phyloP scores from a whole-genome alignment of 345 rosid genomes.

The Brassica cretica region DNA sequence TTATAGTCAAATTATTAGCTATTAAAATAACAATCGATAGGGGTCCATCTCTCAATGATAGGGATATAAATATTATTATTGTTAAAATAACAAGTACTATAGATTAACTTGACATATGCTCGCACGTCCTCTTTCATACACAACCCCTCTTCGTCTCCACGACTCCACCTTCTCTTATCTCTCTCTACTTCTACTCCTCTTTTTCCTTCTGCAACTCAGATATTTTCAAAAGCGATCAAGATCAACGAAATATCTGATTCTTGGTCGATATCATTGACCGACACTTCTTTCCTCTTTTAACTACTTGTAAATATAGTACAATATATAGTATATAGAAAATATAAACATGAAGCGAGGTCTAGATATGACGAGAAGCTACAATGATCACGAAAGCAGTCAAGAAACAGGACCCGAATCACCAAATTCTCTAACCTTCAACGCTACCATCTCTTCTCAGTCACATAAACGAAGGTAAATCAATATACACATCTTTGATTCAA shows the following conservation, averaged over 20 bases:
- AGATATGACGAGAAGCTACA: conserved; percentile 46
- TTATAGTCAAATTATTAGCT: conserved; percentile 27
- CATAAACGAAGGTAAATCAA: conserved; percentile 63
- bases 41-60: conserved; percentile 37
- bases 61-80: conserved; percentile 28
- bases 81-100: conserved; percentile 27
- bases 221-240: conserved; percentile 8
- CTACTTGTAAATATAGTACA: conserved; percentile 29
- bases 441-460: conserved; percentile 44
- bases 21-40: conserved; percentile 16
- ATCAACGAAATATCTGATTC: conserved; percentile 17
- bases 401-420: conserved; percentile 69
- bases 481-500: background rate
- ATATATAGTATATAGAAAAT: conserved; percentile 26
- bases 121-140: conserved; percentile 42
- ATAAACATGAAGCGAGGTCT: conserved; percentile 34
- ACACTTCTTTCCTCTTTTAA: conserved; percentile 9
- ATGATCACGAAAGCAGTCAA: conserved; percentile 44
- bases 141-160: conserved; percentile 45
- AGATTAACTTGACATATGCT: conserved; percentile 43
- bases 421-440: conserved; percentile 45
- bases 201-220: conserved; percentile 29
- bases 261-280: conserved; percentile 5
- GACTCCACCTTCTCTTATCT: conserved; percentile 28
- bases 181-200: conserved; percentile 41